Conservation (phyloP, 2,329 filamentous ascomycete genomes). For the Beauveria varroae region DNA sequence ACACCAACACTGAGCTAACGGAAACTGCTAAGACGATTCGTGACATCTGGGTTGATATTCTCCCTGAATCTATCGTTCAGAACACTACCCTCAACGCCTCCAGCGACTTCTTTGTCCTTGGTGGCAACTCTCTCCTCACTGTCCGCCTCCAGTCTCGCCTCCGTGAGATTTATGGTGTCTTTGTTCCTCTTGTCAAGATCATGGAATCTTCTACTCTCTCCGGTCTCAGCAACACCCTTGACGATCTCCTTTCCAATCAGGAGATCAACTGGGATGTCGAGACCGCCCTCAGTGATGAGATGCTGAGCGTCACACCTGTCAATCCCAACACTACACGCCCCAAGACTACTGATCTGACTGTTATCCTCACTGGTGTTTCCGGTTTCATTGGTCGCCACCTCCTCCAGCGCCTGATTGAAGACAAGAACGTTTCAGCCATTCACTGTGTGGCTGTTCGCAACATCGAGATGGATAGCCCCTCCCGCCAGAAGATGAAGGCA, state of each 20-base stretch:
- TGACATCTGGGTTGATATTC: slow-evolving; percentile 14
- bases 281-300: background rate
- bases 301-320: slow-evolving; percentile 4
- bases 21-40: slow-evolving; percentile 9
- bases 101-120: slow-evolving; percentile 35
- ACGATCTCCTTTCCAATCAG: slow-evolving; percentile 15
- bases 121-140: slow-evolving; percentile 35
- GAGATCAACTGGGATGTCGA: slow-evolving; percentile 13
- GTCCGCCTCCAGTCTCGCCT: slow-evolving; percentile 31
- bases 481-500: slow-evolving; percentile 8
- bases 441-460: slow-evolving; percentile 37
- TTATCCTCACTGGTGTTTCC: slow-evolving; percentile 31
- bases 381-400: slow-evolving; percentile 35
- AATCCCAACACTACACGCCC: background rate
- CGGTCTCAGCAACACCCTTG: slow-evolving; percentile 28
- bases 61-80: slow-evolving; percentile 15
- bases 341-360: slow-evolving; percentile 12
- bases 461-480: slow-evolving; percentile 9
- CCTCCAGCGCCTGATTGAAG: slow-evolving; percentile 26
- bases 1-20: background rate
- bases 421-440: slow-evolving; percentile 26
- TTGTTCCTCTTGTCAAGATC: slow-evolving; percentile 28
- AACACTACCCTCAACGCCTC: slow-evolving; percentile 12
- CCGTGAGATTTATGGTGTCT: slow-evolving; percentile 21
- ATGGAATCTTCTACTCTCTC: slow-evolving; percentile 31